Percentiles rank a stretch among this genome's conserved stretches.
Evolutionary conservation across 352 stramenopile genomes (phyloP).

Genomic region (Globisporangium rhizosaccharum): DNA sequence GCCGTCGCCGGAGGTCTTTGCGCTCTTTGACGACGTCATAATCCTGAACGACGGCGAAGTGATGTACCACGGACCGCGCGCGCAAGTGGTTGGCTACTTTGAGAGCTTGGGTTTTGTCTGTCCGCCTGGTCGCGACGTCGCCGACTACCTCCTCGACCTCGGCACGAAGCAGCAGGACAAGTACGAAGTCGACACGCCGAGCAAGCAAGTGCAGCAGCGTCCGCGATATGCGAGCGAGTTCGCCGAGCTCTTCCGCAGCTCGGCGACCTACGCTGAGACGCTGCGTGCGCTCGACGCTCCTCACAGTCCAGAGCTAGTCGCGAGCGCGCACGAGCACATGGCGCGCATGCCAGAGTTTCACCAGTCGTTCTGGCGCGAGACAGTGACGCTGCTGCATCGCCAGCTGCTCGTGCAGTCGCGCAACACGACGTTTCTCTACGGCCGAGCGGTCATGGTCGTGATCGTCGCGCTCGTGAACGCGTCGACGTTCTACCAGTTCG

Average conservation of each 20-base stretch:
- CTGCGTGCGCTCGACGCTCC: constrained; percentile 21
- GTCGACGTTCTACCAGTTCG: constrained; percentile 39
- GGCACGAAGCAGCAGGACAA: constrained; percentile 31
- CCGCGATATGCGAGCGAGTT: constrained; percentile 29
- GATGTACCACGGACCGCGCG: constrained; percentile 53
- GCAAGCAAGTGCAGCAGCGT: constrained; percentile 13
- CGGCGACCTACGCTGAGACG: constrained; percentile 24
- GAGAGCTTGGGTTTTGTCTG: constrained; percentile 42
- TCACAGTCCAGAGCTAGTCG: constrained; percentile 17
- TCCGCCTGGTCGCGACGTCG: constrained; percentile 34
- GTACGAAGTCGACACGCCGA: constrained; percentile 25
- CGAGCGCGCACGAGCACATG: constrained; percentile 25
- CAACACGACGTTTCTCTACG: constrained; percentile 41
- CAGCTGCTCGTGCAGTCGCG: constrained; percentile 55
- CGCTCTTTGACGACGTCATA: constrained; percentile 53
- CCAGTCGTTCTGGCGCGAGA: constrained; percentile 32
- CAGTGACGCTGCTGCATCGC: constrained; percentile 30
- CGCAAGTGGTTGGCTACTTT: constrained; percentile 25
- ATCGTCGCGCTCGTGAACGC: constrained; percentile 34
- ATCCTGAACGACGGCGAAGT: constrained; percentile 52
- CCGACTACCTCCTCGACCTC: constrained; percentile 50
- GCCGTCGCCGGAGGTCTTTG: constrained; percentile 46
- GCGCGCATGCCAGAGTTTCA: constrained; percentile 35
- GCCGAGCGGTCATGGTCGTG: constrained; percentile 32
- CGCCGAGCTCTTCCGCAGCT: constrained; percentile 24